phyloP scores from a whole-genome alignment of 2,329 filamentous ascomycete species.

The Alternaria triticimaculans region DNA sequence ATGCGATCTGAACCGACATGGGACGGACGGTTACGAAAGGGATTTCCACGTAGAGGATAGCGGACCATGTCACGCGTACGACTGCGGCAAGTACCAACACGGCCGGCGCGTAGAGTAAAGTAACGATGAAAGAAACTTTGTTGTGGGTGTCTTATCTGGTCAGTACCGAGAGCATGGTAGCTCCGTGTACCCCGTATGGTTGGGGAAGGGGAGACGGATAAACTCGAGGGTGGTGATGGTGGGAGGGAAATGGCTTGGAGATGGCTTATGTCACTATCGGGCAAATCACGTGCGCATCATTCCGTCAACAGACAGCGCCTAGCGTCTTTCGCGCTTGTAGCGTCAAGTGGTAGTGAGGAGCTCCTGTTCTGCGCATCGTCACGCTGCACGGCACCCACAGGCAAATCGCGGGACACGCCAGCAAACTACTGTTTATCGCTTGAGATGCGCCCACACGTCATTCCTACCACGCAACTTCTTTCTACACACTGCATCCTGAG shows the following conservation, averaged over 20 bases:
- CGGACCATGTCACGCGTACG: background rate
- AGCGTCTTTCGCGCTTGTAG: slow-evolving; percentile 22
- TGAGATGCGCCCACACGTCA: slow-evolving; percentile 40
- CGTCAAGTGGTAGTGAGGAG: slow-evolving; percentile 13
- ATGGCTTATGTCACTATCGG: slow-evolving; percentile 14
- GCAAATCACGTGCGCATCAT: slow-evolving; percentile 17
- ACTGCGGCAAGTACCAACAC: background rate
- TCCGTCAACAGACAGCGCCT: slow-evolving; percentile 27
- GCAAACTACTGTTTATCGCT: slow-evolving; percentile 26
- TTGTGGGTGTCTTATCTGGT: background rate
- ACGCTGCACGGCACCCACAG: slow-evolving; percentile 9
- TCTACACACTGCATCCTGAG: slow-evolving; percentile 18
- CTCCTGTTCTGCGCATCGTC: slow-evolving; percentile 20
- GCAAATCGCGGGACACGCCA: slow-evolving; percentile 29
- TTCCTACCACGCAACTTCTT: slow-evolving; percentile 22
- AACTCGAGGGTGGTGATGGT: background rate
- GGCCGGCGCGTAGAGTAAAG: background rate
- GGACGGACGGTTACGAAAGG: background rate
- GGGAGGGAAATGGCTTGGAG: background rate
- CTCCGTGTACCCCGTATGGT: background rate
- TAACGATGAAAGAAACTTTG: background rate
- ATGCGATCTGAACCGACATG: background rate
- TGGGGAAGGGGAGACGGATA: background rate
- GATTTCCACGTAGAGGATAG: background rate
- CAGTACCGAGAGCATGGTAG: background rate